phyloP scores from a whole-genome alignment of 1,284 basidiomycete species.

The Polyporus tsugae region DNA sequence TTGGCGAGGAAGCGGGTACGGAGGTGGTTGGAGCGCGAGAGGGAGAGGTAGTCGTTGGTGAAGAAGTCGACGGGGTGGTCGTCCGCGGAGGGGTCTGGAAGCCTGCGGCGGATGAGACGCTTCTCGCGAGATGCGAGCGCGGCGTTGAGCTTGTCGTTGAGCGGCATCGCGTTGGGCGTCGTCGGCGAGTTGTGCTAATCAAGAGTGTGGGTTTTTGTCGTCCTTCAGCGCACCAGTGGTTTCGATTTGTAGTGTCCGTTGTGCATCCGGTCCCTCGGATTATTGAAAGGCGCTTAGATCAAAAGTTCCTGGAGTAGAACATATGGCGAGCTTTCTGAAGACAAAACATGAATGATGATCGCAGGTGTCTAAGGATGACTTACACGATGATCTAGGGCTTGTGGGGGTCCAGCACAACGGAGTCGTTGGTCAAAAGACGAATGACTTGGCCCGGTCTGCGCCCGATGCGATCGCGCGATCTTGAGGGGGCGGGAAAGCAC shows the following conservation, averaged over 20 bases:
- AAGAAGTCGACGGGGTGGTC: conserved; percentile 73
- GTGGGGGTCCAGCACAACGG: not conserved
- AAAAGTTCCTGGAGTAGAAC: not conserved
- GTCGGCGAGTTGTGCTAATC: not conserved
- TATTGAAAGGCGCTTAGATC: not conserved
- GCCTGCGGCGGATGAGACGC: conserved; percentile 66
- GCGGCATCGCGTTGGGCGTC: conserved; percentile 31
- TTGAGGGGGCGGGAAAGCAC: not conserved
- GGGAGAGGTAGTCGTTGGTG: conserved; percentile 95
- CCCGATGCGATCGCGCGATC: not conserved
- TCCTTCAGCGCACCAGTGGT: not conserved
- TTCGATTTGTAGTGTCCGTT: too few species aligned
- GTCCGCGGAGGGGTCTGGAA: conserved; percentile 58
- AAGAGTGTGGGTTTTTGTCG: not conserved
- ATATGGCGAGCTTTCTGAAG: not conserved
- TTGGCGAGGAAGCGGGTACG: conserved; percentile 65
- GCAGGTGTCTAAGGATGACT: not conserved
- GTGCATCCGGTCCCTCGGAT: not conserved
- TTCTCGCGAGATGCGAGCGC: conserved; percentile 70
- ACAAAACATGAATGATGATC: not conserved
- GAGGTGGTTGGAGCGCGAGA: conserved; percentile 71
- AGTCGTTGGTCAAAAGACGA: not conserved
- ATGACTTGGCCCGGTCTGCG: not conserved
- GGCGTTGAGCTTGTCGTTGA: conserved; percentile 50
- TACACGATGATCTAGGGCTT: not conserved